Evolutionary conservation across 768 basidiomycete genomes (phyloP).

Genomic region (Tylopilus sp.): DNA sequence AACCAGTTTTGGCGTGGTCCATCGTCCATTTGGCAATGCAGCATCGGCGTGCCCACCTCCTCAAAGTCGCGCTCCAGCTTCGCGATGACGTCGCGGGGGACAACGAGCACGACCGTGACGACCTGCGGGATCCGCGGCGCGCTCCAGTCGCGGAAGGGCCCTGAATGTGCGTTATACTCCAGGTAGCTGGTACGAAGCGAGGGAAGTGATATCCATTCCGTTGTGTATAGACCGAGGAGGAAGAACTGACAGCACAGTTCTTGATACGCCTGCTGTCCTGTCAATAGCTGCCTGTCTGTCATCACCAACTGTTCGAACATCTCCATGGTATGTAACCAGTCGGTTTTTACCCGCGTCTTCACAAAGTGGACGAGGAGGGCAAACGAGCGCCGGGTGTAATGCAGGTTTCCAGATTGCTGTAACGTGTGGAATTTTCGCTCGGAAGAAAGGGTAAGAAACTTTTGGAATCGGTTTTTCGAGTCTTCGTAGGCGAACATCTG

Average conservation of each 20-base stretch:
- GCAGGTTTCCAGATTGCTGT: slow-evolving; percentile 23
- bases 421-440: not conserved
- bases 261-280: slow-evolving; percentile 35
- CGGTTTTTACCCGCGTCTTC: slow-evolving; percentile 30
- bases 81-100: slow-evolving; percentile 28
- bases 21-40: slow-evolving; percentile 21
- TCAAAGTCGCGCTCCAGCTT: slow-evolving; percentile 3
- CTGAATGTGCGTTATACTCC: not conserved
- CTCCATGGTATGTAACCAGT: slow-evolving; percentile 44
- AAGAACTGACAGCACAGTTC: slow-evolving; percentile 45
- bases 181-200: not conserved
- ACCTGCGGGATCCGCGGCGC: slow-evolving; percentile 22
- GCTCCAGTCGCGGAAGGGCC: slow-evolving; percentile 29
- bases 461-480: not conserved
- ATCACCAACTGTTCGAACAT: slow-evolving; percentile 21
- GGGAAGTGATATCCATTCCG: not conserved
- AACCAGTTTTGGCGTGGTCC: slow-evolving; percentile 10
- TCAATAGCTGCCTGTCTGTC: slow-evolving; percentile 10
- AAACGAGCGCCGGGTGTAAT: slow-evolving; percentile 49
- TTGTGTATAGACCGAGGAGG: slow-evolving; percentile 36
- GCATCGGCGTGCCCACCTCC: slow-evolving; percentile 7
- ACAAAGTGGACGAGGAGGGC: slow-evolving; percentile 41
- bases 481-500: slow-evolving; percentile 29
- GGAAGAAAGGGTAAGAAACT: not conserved
- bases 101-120: slow-evolving; percentile 31